Percentiles rank a stretch among this genome's conserved stretches.
Conservation (phyloP, 352 stramenopile genomes). For the Phytophthora hybrid region DNA sequence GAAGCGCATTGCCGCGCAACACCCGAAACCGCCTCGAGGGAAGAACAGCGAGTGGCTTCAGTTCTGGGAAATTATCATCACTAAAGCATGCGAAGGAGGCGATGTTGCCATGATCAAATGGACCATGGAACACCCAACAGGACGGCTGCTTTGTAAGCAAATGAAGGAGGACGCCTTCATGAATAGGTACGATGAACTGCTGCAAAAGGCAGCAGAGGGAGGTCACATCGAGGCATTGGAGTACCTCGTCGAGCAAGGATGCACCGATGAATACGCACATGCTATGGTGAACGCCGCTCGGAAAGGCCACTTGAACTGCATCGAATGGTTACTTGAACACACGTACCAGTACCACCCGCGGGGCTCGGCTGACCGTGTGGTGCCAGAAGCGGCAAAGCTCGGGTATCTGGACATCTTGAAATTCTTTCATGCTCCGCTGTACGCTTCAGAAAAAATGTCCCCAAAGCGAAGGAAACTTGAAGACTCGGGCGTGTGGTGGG, state of each 20-base stretch:
- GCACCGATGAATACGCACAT: slow-evolving; percentile 6
- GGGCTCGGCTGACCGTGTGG: background rate
- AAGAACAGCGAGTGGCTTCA: background rate
- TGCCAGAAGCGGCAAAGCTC: slow-evolving; percentile 2
- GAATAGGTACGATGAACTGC: background rate
- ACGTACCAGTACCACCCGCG: slow-evolving; percentile 4
- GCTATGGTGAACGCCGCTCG: slow-evolving; percentile 1
- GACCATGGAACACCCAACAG: slow-evolving; percentile 20
- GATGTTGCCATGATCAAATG: slow-evolving; percentile 8
- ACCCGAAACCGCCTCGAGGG: background rate
- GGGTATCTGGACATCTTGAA: slow-evolving; percentile 8
- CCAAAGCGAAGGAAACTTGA: slow-evolving; percentile 8
- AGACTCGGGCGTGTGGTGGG: slow-evolving; percentile 3
- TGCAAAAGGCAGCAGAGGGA: background rate
- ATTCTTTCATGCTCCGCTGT: background rate
- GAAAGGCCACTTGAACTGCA: slow-evolving; percentile 4
- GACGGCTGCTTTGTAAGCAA: background rate
- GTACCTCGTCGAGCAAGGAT: slow-evolving; percentile 10
- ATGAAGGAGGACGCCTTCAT: slow-evolving; percentile 5
- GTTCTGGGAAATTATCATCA: background rate
- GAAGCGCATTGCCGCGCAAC: background rate
- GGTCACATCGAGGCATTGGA: slow-evolving; percentile 5
- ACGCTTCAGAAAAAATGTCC: slow-evolving; percentile 2
- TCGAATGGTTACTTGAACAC: slow-evolving; percentile 4
- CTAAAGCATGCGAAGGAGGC: background rate